Evolutionary conservation across 768 basidiomycete species (phyloP).

Genomic region (Piloderma croceum): DNA sequence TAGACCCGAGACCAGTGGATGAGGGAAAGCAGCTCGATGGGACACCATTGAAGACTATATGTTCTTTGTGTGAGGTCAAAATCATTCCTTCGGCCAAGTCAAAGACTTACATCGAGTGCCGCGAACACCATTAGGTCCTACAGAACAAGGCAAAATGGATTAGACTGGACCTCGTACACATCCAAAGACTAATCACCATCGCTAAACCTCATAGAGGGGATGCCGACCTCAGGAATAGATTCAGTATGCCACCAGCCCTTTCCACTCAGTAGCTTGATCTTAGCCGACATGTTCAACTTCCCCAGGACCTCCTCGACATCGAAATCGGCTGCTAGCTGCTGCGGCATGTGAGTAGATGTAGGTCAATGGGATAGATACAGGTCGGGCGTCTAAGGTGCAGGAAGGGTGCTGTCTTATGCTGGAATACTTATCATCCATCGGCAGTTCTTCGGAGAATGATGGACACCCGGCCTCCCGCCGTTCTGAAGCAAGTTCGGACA

Average conservation of each 20-base stretch:
- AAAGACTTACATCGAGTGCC: slow-evolving; percentile 39
- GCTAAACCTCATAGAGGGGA: slow-evolving; percentile 41
- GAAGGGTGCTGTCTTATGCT: no score
- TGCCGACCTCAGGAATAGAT: slow-evolving; percentile 33
- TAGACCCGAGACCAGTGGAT: slow-evolving; percentile 50
- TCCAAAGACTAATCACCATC: slow-evolving; percentile 29
- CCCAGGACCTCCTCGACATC: slow-evolving; percentile 34
- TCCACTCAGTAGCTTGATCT: slow-evolving; percentile 42
- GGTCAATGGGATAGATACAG: no score
- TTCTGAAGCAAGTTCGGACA: no score
- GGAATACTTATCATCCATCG: no score
- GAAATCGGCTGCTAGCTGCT: slow-evolving; percentile 11
- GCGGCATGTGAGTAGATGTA: no score
- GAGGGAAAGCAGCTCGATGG: slow-evolving; percentile 54
- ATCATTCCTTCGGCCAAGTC: no score
- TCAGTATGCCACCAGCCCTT: slow-evolving; percentile 48
- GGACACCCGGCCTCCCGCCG: no score
- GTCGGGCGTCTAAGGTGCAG: no score
- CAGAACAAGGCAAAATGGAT: not conserved
- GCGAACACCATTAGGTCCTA: slow-evolving; percentile 45
- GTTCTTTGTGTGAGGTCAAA: not conserved
- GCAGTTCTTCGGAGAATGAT: no score
- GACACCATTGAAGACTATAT: slow-evolving; percentile 48
- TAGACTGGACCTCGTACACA: not conserved
- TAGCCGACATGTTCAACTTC: slow-evolving; percentile 33